Evolutionary conservation across 106 monocot species (phyloP).

Genomic region (Triglochin maritima): DNA sequence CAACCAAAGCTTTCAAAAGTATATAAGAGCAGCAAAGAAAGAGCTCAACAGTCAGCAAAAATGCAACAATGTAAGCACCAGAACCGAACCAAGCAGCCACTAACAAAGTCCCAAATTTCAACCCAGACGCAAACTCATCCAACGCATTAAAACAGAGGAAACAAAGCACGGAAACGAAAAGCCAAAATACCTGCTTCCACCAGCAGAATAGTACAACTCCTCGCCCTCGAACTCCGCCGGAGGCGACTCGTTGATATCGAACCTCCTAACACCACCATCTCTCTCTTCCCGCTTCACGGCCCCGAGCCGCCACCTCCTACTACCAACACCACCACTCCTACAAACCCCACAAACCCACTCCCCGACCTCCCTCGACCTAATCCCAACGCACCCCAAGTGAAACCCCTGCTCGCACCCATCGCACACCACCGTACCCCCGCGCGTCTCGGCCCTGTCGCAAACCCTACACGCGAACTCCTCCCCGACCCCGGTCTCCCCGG

Average conservation of each 20-base stretch:
- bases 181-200: constrained; percentile 19
- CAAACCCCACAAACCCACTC: constrained; percentile 83
- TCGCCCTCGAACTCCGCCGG: constrained; percentile 22
- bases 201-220: neutral
- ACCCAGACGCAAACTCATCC: too few relatives aligned
- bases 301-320: constrained; percentile 67
- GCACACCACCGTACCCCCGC: constrained; percentile 56
- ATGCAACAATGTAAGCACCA: too few relatives aligned
- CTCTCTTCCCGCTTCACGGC: neutral
- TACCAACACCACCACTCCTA: constrained; percentile 22
- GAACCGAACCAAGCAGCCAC: too few relatives aligned
- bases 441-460: constrained; percentile 52
- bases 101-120: too few relatives aligned
- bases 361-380: constrained; percentile 13
- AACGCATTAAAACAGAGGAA: neutral
- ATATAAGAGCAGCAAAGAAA: too few relatives aligned
- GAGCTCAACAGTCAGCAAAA: too few relatives aligned
- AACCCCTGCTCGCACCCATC: constrained; percentile 97
- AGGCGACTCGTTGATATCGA: constrained; percentile 79
- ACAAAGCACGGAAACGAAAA: too few relatives aligned
- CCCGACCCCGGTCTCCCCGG: constrained; percentile 71
- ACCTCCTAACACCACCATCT: constrained; percentile 17
- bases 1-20: too few relatives aligned
- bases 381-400: constrained; percentile 52
- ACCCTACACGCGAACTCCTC: constrained; percentile 25